Conservation (phyloP, 1,284 basidiomycete genomes). For the Malassezia restricta region DNA sequence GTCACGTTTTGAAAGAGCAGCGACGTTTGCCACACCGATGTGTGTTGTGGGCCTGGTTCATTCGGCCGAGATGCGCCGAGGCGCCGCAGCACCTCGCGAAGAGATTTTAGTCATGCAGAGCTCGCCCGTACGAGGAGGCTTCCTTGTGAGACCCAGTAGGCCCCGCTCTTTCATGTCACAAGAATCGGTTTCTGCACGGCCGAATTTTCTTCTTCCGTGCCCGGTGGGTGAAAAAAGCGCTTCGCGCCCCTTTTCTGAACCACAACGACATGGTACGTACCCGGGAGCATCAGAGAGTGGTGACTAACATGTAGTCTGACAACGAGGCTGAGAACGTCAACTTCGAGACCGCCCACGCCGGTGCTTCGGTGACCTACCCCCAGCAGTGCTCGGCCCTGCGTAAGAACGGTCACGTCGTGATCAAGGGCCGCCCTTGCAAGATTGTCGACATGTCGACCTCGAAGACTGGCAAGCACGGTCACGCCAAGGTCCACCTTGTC, state of each 20-base stretch:
- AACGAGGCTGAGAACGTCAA: slow-evolving; percentile 78
- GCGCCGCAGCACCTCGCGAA: too few relatives aligned
- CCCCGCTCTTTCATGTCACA: too few relatives aligned
- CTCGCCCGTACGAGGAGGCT: too few relatives aligned
- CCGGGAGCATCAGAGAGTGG: not conserved
- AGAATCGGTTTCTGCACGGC: not conserved
- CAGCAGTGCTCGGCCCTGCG: slow-evolving; percentile 96
- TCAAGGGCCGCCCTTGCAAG: slow-evolving; percentile 96
- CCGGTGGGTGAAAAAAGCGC: not conserved
- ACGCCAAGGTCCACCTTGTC: slow-evolving; percentile 97
- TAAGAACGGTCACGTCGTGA: slow-evolving; percentile 84
- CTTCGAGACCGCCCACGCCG: slow-evolving; percentile 59
- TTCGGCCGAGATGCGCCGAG: not conserved
- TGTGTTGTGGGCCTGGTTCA: not conserved
- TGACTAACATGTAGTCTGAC: slow-evolving; percentile 49
- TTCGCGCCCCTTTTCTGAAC: not conserved
- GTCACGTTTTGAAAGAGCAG: slow-evolving; percentile 15
- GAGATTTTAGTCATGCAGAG: too few relatives aligned
- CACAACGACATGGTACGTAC: not conserved
- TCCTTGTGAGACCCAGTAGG: too few relatives aligned
- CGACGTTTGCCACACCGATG: not conserved
- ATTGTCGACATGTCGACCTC: slow-evolving; percentile 80
- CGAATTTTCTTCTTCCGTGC: not conserved
- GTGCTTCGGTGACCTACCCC: slow-evolving; percentile 48
- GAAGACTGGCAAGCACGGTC: slow-evolving; percentile 93